phyloP scores from a whole-genome alignment of 345 rosid species.

The Linum tenue region DNA sequence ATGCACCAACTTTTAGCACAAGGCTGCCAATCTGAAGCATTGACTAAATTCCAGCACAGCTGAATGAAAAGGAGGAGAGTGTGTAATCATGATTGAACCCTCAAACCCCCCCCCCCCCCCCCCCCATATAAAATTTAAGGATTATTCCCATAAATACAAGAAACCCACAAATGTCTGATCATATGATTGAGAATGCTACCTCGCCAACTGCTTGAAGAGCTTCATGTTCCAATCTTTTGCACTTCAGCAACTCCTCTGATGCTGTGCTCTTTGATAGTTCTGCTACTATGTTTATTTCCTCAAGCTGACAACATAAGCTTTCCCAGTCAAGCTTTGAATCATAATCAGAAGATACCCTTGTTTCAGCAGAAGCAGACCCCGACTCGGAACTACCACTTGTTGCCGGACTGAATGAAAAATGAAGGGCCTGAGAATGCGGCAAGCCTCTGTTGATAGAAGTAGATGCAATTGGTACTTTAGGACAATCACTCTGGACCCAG shows the following conservation, averaged over 20 bases:
- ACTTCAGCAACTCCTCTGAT: slow-evolving; percentile 21
- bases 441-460: slow-evolving; percentile 13
- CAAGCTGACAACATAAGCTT: slow-evolving; percentile 18
- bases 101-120: too few species aligned
- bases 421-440: slow-evolving; percentile 5
- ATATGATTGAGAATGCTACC: slow-evolving; percentile 22
- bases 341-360: slow-evolving; percentile 27
- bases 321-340: slow-evolving; percentile 31
- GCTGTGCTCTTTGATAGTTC: slow-evolving; percentile 28
- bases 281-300: slow-evolving; percentile 25
- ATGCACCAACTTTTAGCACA: slow-evolving; percentile 3
- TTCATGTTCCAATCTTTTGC: slow-evolving; percentile 33
- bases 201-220: slow-evolving; percentile 39
- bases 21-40: too few species aligned
- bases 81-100: too few species aligned
- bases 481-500: slow-evolving; percentile 22
- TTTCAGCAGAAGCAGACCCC: slow-evolving; percentile 23
- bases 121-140: too few species aligned
- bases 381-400: slow-evolving; percentile 21
- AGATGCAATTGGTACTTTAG: slow-evolving; percentile 14
- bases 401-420: slow-evolving; percentile 17
- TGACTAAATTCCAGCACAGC: too few species aligned
- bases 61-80: too few species aligned
- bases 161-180: too few species aligned
- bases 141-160: too few species aligned